Evolutionary conservation across 2,329 filamentous ascomycete species (phyloP), one percentile per base, ranked within the genome.

Genomic region (Colletotrichum sp.): DNA sequence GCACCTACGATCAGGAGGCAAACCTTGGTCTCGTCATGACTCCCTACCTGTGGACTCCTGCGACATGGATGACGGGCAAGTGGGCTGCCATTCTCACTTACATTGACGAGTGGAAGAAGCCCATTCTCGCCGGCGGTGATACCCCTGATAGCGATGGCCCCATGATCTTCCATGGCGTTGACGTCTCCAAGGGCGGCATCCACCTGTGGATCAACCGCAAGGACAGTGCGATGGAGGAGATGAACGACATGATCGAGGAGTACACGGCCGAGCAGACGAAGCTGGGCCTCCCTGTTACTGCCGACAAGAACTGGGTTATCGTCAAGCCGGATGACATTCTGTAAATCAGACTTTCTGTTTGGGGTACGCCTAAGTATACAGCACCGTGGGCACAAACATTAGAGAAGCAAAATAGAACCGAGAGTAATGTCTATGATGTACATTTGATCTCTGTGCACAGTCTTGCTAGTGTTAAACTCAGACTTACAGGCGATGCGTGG

Each of bases 131-230:
- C 15, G 86, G 72, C 2, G 86, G 86, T n/a, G 86, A 88, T 71
- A 87, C 86, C 1, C 86, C 86, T 0, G 81, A 79, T 12, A 87
- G 85, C 76, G 86, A 88, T 64, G 85, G 85, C 0, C 85, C 85
- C 12, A 88, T 88, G 86, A 80, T 84, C 16, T 87, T 88, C 78
- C 86, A 88, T 36, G 86, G 85, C 13, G 86, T 87, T 6, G 85
- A 88, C 64, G 83, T 86, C 13, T 80, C 77, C 15, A 83, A 84
- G 66, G 86, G 86, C 4, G 86, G 86, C 5, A 80, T 87, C 32
- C 83, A 86, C 67, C 79, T 89, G 28, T 86, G 86, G 84, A 76
- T 89, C 60, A 84, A 88, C 78, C 83, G 85, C 69, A 83, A 82
- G 71, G 80, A 84, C 28, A 80, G 80, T 39, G 82, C 82, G 66